Base-by-base conservation (phyloP, 2,329 filamentous ascomycete genomes). In the Nannizziopsis arthrosporioides region DNA sequence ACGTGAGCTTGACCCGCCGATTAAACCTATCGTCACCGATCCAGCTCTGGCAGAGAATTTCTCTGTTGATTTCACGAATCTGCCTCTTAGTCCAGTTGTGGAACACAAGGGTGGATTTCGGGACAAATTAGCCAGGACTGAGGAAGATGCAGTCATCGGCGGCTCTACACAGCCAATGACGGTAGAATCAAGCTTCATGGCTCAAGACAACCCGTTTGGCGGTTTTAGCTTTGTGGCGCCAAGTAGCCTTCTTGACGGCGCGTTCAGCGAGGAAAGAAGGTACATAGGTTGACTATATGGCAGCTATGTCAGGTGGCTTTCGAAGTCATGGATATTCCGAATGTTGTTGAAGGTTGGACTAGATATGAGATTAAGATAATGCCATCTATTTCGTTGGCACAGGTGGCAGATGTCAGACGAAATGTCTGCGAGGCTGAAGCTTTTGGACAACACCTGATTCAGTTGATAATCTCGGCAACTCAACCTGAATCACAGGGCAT, bases 1-100 rank as follows among this genome's bases (percentile, higher is more conserved):
- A 22, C 78, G 90, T 32, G 86, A 95, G 66, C 57, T 94, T 41
- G 82, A 85, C 57, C 85, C 92, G 1, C 92, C 92, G 0, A 96
- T 98, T 58, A 80, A 84, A 62, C 92, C 92, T 12, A 75, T 96
- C 59, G 90, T 98, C 61, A 96, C 92, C 0, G 88, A 98, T 60
- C 92, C 92, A 0, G 89, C 93, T 64, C 74, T 95, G 40, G 92
- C 92, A 0, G 93, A 98, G 76, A 98, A 98, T 68, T 98, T 98
- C 67, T 78, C 85, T 0, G 73, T 74, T n/a, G 88, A 95, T 62
- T 98, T 98, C 63, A 98, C 90, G 0, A 81, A 84, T 48, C 68
- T 94, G 53, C 78, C 85, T 2, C 73, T 96, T 46, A 93, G 85
- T 62, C 87, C 88, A 5, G 73, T 84, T 1, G 62, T 81, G 47